Evolutionary conservation across 2,329 filamentous ascomycete genomes (phyloP).

Genomic region (Neofusicoccum ribis): DNA sequence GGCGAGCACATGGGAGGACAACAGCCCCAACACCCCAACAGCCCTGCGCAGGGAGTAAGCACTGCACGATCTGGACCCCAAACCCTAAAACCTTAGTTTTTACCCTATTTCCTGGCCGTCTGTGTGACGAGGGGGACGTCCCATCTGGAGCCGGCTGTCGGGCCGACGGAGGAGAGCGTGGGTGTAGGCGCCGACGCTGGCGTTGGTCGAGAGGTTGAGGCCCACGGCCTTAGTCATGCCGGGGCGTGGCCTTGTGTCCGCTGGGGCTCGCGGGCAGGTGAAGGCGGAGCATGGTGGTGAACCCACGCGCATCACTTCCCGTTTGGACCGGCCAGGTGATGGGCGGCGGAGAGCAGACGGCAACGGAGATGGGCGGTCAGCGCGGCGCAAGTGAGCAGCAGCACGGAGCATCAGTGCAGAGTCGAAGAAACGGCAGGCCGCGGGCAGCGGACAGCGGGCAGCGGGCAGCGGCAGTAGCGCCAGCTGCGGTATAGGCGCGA

Average conservation of each 20-base stretch:
- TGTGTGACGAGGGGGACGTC: background rate
- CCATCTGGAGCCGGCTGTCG: background rate
- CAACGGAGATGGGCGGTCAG: conserved; percentile 7
- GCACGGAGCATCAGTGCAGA: background rate
- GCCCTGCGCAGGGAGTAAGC: background rate
- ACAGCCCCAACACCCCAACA: no score
- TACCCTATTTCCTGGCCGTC: background rate
- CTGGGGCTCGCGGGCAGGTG: background rate
- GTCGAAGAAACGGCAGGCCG: no score
- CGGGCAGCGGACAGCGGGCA: no score
- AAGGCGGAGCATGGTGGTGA: background rate
- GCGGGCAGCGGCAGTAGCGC: background rate
- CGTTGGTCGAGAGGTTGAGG: background rate
- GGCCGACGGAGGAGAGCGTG: background rate
- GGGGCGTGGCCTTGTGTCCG: background rate
- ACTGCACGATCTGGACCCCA: background rate
- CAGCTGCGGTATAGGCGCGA: background rate
- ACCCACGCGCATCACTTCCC: background rate
- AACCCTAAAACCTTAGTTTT: conserved; percentile 2
- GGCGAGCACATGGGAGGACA: background rate
- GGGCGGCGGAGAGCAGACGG: background rate
- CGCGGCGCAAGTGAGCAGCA: background rate
- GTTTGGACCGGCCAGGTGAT: background rate
- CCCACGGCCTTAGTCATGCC: background rate
- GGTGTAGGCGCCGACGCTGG: background rate